These are phyloP conservation scores for Monilinia fructicola DNA, from an alignment of 2,329 filamentous ascomycete species.

Conservation along the genomic window DNA sequence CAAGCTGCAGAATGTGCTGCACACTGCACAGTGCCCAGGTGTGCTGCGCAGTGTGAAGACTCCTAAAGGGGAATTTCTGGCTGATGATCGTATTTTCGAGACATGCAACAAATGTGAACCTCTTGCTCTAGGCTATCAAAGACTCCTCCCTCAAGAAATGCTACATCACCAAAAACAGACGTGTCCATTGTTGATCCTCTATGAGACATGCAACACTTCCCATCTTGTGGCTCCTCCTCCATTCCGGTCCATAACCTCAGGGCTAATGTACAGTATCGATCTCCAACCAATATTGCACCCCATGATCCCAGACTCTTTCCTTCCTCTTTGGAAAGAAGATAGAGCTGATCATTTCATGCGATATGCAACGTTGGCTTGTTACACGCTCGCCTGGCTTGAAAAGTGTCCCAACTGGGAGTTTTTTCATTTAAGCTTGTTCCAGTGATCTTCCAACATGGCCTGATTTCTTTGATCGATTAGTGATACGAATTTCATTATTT, in stretches of 20 bases:
- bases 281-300: not conserved
- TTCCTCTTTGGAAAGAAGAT: not conserved
- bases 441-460: constrained; percentile 20
- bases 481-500: constrained; percentile 21
- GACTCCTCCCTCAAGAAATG: not conserved
- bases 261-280: not conserved
- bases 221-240: not conserved
- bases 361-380: constrained; percentile 10
- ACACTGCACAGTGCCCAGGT: no score
- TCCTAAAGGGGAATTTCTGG: constrained; percentile 17
- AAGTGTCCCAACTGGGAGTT: not conserved
- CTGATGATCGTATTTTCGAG: constrained; percentile 17
- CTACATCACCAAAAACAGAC: constrained; percentile 2
- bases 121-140: not conserved
- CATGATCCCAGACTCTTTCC: not conserved
- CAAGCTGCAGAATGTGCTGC: not conserved
- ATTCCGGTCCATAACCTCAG: not conserved
- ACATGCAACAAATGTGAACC: not conserved
- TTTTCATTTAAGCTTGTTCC: not conserved
- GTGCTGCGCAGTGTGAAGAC: not conserved
- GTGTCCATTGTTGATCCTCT: constrained; percentile 13
- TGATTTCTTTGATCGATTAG: constrained; percentile 15
- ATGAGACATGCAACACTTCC: constrained; percentile 16
- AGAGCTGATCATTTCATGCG: constrained; percentile 3
- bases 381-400: not conserved